phyloP scores from a whole-genome alignment of 2,329 filamentous ascomycete species.

The Neofusicoccum parvum region DNA sequence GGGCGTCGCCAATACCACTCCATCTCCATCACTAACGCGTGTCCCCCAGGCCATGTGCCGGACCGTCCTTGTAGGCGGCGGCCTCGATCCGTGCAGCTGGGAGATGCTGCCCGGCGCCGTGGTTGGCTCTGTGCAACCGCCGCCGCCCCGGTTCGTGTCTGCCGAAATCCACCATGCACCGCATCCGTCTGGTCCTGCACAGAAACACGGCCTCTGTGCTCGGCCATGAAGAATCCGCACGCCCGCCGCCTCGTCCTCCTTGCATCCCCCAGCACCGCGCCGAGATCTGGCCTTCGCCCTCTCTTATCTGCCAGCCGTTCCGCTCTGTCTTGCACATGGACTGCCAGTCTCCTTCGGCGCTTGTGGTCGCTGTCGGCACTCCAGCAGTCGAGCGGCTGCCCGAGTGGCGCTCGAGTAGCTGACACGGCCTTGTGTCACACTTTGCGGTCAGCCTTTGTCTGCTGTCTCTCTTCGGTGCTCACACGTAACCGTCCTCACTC shows the following conservation, averaged over 20 bases:
- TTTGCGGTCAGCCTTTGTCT: background rate
- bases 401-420: background rate
- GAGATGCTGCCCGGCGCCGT: background rate
- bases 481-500: background rate
- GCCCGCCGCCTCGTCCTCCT: background rate
- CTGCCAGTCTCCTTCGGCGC: background rate
- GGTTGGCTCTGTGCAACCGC: slow-evolving; percentile 4
- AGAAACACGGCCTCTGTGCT: background rate
- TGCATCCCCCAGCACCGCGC: background rate
- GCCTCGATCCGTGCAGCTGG: background rate
- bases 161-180: background rate
- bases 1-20: background rate
- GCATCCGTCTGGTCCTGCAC: background rate
- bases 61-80: background rate
- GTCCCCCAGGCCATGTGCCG: background rate
- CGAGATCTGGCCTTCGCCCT: background rate
- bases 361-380: background rate
- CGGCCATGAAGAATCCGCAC: background rate
- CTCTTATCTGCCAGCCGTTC: background rate
- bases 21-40: background rate
- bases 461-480: background rate
- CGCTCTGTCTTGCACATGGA: slow-evolving; percentile 8
- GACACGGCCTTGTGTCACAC: background rate
- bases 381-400: background rate
- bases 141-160: background rate